phyloP scores from a whole-genome alignment of 495 filamentous ascomycete species.

The Aspergillus baeticus region DNA sequence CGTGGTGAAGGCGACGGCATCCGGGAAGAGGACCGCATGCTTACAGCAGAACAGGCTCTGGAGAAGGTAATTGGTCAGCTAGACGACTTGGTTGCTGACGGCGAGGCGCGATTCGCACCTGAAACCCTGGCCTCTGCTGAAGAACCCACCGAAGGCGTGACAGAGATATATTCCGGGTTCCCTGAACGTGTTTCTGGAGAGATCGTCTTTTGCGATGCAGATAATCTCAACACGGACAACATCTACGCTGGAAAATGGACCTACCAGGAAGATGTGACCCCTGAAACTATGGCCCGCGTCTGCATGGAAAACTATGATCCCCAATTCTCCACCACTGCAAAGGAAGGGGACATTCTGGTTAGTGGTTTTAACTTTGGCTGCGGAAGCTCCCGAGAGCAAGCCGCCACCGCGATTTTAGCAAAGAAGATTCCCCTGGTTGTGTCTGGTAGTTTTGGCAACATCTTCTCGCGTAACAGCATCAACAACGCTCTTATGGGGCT shows the following conservation, averaged over 20 bases:
- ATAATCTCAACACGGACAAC: slow-evolving; percentile 53
- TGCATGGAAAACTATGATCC: slow-evolving; percentile 93
- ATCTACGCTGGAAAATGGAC: slow-evolving; percentile 92
- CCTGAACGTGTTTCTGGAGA: slow-evolving; percentile 51
- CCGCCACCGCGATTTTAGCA: slow-evolving; percentile 84
- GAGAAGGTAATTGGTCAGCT: slow-evolving; percentile 66
- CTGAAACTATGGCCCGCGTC: slow-evolving; percentile 78
- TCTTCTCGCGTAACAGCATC: slow-evolving; percentile 84
- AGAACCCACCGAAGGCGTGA: slow-evolving; percentile 19
- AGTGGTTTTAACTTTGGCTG: slow-evolving; percentile 90
- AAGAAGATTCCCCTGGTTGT: slow-evolving; percentile 83
- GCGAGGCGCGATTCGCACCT: slow-evolving; percentile 39
- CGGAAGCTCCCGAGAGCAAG: slow-evolving; percentile 80
- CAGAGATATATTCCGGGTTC: slow-evolving; percentile 52
- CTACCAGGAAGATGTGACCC: slow-evolving; percentile 70
- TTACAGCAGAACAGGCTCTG: slow-evolving; percentile 64
- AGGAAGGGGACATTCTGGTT: slow-evolving; percentile 75
- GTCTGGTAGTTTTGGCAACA: slow-evolving; percentile 84
- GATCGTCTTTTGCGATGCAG: slow-evolving; percentile 56
- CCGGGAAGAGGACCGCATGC: slow-evolving; percentile 56
- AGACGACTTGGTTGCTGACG: slow-evolving; percentile 59
- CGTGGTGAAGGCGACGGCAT: slow-evolving; percentile 71
- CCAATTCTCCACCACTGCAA: slow-evolving; percentile 58
- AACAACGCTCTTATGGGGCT: slow-evolving; percentile 89
- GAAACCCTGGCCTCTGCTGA: slow-evolving; percentile 23